Evolutionary conservation across 805 yeast species (phyloP).

Genomic region (Teunomyces pallodes): DNA sequence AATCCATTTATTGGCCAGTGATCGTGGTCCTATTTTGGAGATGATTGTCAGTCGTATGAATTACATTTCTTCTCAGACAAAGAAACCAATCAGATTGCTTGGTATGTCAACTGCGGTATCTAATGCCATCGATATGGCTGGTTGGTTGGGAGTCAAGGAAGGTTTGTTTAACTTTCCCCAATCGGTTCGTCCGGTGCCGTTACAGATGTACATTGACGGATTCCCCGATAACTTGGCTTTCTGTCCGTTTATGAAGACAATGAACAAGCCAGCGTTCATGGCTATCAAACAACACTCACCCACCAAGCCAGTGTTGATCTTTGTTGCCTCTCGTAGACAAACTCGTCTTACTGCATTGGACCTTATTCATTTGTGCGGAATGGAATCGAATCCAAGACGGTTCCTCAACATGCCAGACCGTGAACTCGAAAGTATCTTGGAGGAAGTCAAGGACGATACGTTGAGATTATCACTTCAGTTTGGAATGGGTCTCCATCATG

Average conservation of each 20-base stretch:
- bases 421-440: slow-evolving; percentile 52
- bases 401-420: slow-evolving; percentile 64
- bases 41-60: slow-evolving; percentile 90
- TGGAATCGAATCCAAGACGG: slow-evolving; percentile 72
- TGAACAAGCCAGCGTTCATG: slow-evolving; percentile 88
- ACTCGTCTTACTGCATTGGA: slow-evolving; percentile 79
- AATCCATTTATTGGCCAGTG: slow-evolving; percentile 79
- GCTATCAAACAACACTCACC: slow-evolving; percentile 93
- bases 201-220: slow-evolving; percentile 85
- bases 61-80: slow-evolving; percentile 59
- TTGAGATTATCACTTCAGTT: slow-evolving; percentile 68
- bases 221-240: slow-evolving; percentile 79
- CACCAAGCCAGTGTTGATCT: slow-evolving; percentile 75
- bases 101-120: slow-evolving; percentile 88
- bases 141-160: slow-evolving; percentile 73
- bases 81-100: slow-evolving; percentile 58
- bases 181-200: slow-evolving; percentile 81
- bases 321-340: slow-evolving; percentile 81
- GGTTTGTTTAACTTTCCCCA: slow-evolving; percentile 80
- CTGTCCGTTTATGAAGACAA: slow-evolving; percentile 81
- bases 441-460: slow-evolving; percentile 77
- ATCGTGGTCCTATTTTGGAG: slow-evolving; percentile 82
- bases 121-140: slow-evolving; percentile 82
- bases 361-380: slow-evolving; percentile 72
- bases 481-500: slow-evolving; percentile 82